Base-by-base conservation (phyloP, 1,284 basidiomycete genomes). In the Lentinus polychrous region DNA sequence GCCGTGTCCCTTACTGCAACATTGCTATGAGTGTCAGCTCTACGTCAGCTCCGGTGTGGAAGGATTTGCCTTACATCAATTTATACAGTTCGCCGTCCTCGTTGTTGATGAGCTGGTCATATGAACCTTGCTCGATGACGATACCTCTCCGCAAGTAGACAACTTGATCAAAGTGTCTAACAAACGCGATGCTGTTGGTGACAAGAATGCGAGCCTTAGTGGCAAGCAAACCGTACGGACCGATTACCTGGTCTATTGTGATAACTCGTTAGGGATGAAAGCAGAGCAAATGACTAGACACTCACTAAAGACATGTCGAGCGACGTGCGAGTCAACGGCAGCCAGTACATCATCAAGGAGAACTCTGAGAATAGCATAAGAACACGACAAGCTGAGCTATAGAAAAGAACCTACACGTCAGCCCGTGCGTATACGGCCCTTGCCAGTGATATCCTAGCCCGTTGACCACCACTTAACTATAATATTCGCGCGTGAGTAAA, bases 151-250 rank as follows among this genome's bases (percentile, higher is more conserved):
- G 85, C 31, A 98, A 70, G 66, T 87, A 92, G 48, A 81, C 67
- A 24, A 97, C 73, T 52, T 87, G 76, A 62, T 96, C 88, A 43
- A 91, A 87, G 50, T 92, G 75, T 43, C 80, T 78, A 43, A 94
- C 73, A 62, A 89, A 94, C 14, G 91, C 79, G 36, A 97, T 84
- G 41, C 86, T 86, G 66, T 97, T 94, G 17, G 93, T 95, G 50
- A 94, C 91, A 2, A 97, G 70, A 45, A 97, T 76, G 22, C 94
- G 76, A 4, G 92, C 92, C 66, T 95, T 95, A 36, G 79, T 78
- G 14, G 86, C 78, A 24, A 98, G 80, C 2, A 98, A 61, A 49
- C 94, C 94, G 46, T 81, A 71, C 1, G 94, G 93, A 2, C 94
- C 94, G 51, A 97, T 87, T 31, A 97, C 91, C 42, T 90, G 75